These are phyloP conservation scores for Lactarius quietus DNA, from an alignment of 768 basidiomycete genomes.

Conservation along the genomic window DNA sequence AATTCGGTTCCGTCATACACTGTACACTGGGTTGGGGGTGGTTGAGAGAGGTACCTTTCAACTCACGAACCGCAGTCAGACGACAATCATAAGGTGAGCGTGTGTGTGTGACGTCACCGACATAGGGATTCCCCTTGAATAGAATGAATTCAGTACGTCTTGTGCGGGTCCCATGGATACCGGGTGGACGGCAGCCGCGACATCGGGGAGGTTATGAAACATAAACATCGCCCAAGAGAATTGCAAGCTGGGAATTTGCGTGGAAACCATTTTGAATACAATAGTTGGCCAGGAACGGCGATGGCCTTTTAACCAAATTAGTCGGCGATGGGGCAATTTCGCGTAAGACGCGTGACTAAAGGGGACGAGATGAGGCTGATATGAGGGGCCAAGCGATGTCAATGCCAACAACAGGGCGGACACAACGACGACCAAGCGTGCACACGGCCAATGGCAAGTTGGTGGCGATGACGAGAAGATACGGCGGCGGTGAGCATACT, in stretches of 20 bases:
- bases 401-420: neutral
- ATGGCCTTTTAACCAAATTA: constrained; percentile 9
- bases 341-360: constrained; percentile 18
- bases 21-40: neutral
- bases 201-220: constrained; percentile 14
- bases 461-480: neutral
- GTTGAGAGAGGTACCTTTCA: neutral
- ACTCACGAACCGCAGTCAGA: too few species aligned
- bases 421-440: constrained; percentile 5
- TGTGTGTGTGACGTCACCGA: constrained; percentile 11
- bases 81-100: neutral
- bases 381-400: constrained; percentile 7
- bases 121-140: neutral
- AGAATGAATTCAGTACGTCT: neutral
- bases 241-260: constrained; percentile 14
- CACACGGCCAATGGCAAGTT: neutral
- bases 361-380: neutral
- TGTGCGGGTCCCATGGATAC: constrained; percentile 19
- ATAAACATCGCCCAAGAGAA: neutral
- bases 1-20: neutral
- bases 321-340: constrained; percentile 11
- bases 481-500: constrained; percentile 2
- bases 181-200: neutral
- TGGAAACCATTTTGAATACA: constrained; percentile 8
- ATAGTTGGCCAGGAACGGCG: constrained; percentile 20